phyloP scores from a whole-genome alignment of 768 basidiomycete genomes.

The Kwoniella sp. region DNA sequence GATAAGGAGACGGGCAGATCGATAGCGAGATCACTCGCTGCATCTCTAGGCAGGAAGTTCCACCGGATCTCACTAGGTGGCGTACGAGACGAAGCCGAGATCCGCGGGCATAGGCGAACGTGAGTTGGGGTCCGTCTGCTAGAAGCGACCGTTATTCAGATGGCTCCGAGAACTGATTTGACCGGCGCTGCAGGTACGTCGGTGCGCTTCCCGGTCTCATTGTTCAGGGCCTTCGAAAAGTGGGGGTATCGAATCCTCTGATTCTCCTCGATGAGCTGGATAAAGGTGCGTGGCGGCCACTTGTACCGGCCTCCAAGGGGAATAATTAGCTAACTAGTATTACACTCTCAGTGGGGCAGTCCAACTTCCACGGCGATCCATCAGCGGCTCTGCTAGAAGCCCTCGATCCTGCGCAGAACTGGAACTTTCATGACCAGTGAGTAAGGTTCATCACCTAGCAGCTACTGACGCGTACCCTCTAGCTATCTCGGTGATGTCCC shows the following conservation, averaged over 20 bases:
- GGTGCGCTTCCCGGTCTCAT: conserved; percentile 54
- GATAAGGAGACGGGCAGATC: no score
- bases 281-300: no score
- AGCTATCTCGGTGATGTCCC: conserved; percentile 43
- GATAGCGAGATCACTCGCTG: conserved; percentile 81
- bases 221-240: conserved; percentile 79
- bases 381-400: conserved; percentile 86
- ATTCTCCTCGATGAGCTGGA: conserved; percentile 83
- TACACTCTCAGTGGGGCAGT: conserved; percentile 48
- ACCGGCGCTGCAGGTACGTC: conserved; percentile 55
- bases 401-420: conserved; percentile 87
- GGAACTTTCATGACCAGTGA: conserved; percentile 70
- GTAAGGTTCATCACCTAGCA: conserved; percentile 47
- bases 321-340: no score
- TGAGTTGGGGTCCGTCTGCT: conserved; percentile 13
- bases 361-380: conserved; percentile 85
- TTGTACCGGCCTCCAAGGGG: no score
- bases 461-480: neutral
- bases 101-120: conserved; percentile 72
- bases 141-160: neutral
- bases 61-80: conserved; percentile 88
- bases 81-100: conserved; percentile 86
- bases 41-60: conserved; percentile 76
- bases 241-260: conserved; percentile 73
- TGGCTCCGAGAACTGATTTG: no score